Evolutionary conservation across 2,329 filamentous ascomycete species (phyloP), one percentile per base, ranked within the genome.

Genomic region (Decorospora gaudefroyi): DNA sequence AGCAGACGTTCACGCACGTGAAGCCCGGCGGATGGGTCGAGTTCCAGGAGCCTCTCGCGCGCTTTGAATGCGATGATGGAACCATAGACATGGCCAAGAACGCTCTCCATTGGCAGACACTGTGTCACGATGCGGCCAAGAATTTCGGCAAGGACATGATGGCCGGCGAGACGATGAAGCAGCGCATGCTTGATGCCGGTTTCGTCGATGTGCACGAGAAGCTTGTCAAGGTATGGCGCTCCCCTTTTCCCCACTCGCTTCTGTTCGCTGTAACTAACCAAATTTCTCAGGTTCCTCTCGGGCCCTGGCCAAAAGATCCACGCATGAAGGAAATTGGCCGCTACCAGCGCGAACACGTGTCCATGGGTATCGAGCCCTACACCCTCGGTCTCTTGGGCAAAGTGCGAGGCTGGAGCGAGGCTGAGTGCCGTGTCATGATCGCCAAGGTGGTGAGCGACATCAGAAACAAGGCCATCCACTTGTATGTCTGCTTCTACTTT

Each of bases 241-340:
- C 5, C 23, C 13, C 3, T 15, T 7, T 15, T 4, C 4, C 6
- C 23, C 10, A 23, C 4, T 11, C 11, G 6, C 15, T 30, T 15
- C 19, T 19, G 6, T n/a, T 9, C 23, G 9, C 12, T 32, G 10
- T n/a, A n/a, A n/a, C 47, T 51, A 28, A 58, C 33, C 25, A 21
- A 17, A 23, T 19, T 18, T 7, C 26, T 6, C 9, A 68, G 65
- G 51, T 69, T 16, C 67, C 67, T 10, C 52, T 68, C 16, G 66
- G 65, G 10, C 59, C 65, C 1, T 79, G 76, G 76, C 69, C 75
- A 4, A 73, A 74, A 36, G 75, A 78, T 35, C 67, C 69, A 1
- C 73, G 72, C 39, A 72, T 76, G 69, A 79, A 78, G 55, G 72
- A 76, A 50, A 71, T 79, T 15, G 76, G 77, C 11, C 64, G 71